Percentiles rank a stretch among this genome's conserved stretches.
Evolutionary conservation across 306 rosid genomes (phyloP).

Genomic region (Sphenostylis stenocarpa): DNA sequence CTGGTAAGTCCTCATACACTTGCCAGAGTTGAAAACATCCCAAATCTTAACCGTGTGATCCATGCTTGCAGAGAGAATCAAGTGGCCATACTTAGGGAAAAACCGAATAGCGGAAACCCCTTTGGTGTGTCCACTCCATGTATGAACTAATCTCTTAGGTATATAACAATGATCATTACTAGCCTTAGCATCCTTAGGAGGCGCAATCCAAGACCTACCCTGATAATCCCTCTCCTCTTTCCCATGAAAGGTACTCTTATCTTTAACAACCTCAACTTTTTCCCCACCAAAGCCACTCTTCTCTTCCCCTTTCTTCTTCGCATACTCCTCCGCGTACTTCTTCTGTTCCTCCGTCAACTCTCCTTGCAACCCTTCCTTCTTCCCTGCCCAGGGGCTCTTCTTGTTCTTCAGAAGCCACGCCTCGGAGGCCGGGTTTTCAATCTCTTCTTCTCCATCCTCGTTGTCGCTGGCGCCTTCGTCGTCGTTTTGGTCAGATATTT

Average conservation of each 20-base stretch:
- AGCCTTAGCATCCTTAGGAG: conserved; percentile 93
- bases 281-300: conserved; percentile 69
- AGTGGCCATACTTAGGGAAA: conserved; percentile 87
- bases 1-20: conserved; percentile 98
- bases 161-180: conserved; percentile 87
- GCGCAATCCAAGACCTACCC: conserved; percentile 97
- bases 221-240: conserved; percentile 95
- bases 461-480: conserved; percentile 18
- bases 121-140: conserved; percentile 99
- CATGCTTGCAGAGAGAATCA: conserved; percentile 89
- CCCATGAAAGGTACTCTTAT: conserved; percentile 91
- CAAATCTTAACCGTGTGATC: conserved; percentile 96
- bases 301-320: conserved; percentile 97
- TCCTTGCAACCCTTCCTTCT: conserved; percentile 73
- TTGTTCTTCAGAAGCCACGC: conserved; percentile 80
- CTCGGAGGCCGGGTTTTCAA: conserved; percentile 74
- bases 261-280: conserved; percentile 65
- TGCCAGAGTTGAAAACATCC: conserved; percentile 95
- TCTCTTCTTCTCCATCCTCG: conserved; percentile 37
- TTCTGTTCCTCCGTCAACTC: conserved; percentile 90
- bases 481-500: conserved; percentile 32
- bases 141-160: conserved; percentile 93
- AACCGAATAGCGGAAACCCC: conserved; percentile 93
- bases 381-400: conserved; percentile 96
- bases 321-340: conserved; percentile 88